Evolutionary conservation across 2,329 filamentous ascomycete genomes (phyloP).

Genomic region (Curvularia sp.): DNA sequence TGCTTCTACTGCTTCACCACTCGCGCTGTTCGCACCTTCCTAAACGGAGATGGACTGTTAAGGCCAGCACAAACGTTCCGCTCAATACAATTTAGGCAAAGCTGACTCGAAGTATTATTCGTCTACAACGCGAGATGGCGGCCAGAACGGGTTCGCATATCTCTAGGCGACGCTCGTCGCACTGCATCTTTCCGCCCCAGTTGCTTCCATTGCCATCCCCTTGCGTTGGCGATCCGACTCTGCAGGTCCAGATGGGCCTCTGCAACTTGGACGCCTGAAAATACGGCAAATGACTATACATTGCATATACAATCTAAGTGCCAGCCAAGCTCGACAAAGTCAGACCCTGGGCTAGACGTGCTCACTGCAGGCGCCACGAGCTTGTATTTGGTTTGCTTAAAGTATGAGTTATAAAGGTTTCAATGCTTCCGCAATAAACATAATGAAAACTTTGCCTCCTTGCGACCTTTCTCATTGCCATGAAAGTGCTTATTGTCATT

Average conservation of each 20-base stretch:
- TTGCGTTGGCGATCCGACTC: background rate
- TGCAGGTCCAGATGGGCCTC: background rate
- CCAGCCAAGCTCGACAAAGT: background rate
- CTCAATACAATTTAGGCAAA: background rate
- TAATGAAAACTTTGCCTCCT: background rate
- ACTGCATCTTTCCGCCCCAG: background rate
- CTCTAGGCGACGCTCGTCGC: background rate
- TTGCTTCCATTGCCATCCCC: background rate
- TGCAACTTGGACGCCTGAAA: background rate
- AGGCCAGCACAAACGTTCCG: background rate
- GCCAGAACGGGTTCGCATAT: background rate
- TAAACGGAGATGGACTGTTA: background rate
- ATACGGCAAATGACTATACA: background rate
- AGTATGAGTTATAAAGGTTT: background rate
- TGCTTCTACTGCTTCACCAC: background rate
- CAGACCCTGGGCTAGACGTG: background rate
- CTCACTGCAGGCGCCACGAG: background rate
- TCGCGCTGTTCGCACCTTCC: background rate
- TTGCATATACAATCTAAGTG: background rate
- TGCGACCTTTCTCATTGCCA: background rate
- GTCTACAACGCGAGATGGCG: background rate
- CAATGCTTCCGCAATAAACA: background rate
- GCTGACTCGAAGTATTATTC: background rate
- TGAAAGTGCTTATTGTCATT: background rate
- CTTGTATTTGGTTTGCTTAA: background rate